These are phyloP conservation scores for Botrytis byssoidea DNA, from an alignment of 2,329 filamentous ascomycete genomes.

Conservation along the genomic window DNA sequence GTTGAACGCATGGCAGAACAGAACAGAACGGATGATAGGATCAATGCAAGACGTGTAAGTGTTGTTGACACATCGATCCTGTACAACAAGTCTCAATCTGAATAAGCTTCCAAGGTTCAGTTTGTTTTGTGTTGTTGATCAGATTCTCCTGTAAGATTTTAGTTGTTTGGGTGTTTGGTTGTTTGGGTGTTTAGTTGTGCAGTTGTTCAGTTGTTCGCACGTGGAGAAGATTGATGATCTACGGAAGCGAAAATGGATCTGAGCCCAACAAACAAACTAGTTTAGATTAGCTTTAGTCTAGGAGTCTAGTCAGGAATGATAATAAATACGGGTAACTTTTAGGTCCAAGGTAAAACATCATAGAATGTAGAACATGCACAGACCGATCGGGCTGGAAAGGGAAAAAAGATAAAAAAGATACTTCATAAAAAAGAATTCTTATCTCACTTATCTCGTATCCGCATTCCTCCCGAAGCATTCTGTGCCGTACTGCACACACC, in stretches of 20 bases:
- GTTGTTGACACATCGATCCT: neutral
- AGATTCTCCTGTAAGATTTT: neutral
- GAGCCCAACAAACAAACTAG: neutral
- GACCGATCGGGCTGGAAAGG: neutral
- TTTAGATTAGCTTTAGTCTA: neutral
- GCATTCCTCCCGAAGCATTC: neutral
- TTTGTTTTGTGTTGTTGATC: neutral
- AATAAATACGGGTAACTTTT: neutral
- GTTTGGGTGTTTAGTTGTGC: neutral
- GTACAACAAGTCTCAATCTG: too few species aligned
- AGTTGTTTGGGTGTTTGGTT: neutral
- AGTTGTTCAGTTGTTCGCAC: neutral
- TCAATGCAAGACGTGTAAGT: neutral
- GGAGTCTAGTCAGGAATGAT: neutral
- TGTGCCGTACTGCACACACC: neutral
- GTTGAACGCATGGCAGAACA: neutral
- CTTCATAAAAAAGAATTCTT: neutral
- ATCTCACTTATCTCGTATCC: neutral
- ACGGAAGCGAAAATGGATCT: neutral
- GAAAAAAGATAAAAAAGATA: neutral
- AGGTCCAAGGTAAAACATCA: neutral
- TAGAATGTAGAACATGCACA: neutral
- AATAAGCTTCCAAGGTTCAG: neutral
- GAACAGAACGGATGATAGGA: neutral
- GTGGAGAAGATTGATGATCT: constrained; percentile 2